A percentile compares a stretch with the other conserved stretches of the same genome.
phyloP scores from a whole-genome alignment of 495 filamentous ascomycete species.

The Neurospora terricola region DNA sequence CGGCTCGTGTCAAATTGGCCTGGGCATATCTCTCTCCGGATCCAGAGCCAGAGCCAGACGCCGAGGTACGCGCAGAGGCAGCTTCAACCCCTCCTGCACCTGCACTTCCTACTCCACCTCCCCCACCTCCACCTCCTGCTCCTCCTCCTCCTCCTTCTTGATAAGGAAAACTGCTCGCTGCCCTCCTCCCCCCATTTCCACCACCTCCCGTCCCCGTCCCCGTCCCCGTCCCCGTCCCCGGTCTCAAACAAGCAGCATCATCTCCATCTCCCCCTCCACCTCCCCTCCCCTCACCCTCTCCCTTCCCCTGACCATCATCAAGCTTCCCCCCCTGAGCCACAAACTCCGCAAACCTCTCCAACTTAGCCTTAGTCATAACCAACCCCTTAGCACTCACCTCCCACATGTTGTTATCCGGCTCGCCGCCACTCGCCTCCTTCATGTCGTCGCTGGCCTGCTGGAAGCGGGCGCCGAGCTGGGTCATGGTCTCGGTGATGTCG shows the following conservation, averaged over 20 bases:
- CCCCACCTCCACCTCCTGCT: background rate
- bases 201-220: background rate
- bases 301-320: background rate
- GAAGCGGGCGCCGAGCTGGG: conserved; percentile 18
- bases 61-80: background rate
- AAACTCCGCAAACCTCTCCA: conserved; percentile 22
- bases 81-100: background rate
- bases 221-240: background rate
- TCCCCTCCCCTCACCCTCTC: background rate
- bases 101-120: background rate
- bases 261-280: background rate
- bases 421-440: background rate
- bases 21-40: background rate
- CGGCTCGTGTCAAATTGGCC: background rate
- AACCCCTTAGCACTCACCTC: conserved; percentile 20
- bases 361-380: conserved; percentile 17
- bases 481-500: conserved; percentile 16
- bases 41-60: background rate
- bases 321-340: conserved; percentile 8
- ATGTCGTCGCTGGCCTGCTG: conserved; percentile 15
- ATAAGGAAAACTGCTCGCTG: background rate
- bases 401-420: conserved; percentile 17
- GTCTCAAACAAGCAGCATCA: background rate
- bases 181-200: background rate
- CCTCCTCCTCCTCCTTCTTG: background rate